A percentile compares a stretch with the other conserved stretches of the same genome.
Evolutionary conservation across 192 early-diverging fungal species (phyloP).

Genomic region (Gigaspora rosea): DNA sequence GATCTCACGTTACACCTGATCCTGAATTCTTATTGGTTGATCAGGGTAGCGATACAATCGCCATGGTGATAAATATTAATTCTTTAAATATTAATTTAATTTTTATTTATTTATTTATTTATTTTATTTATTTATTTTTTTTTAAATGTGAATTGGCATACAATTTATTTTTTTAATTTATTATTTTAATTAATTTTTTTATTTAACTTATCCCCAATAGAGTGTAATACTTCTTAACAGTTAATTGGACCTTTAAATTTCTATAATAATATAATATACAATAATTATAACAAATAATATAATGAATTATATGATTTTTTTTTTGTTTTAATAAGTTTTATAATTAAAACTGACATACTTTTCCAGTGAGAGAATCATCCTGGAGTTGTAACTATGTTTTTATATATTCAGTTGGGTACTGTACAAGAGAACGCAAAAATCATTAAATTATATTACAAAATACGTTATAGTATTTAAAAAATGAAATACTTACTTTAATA

Average conservation of each 20-base stretch:
- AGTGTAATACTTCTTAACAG: conserved; percentile 78
- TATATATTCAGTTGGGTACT: conserved; percentile 93
- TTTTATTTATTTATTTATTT: too few relatives aligned
- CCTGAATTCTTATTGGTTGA: too few relatives aligned
- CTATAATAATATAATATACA: conserved; percentile 33
- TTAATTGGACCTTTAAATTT: conserved; percentile 81
- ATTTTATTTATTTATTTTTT: too few relatives aligned
- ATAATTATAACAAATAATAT: conserved; percentile 1
- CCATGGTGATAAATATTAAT: too few relatives aligned
- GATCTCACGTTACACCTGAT: too few relatives aligned
- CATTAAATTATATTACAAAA: not conserved
- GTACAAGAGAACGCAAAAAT: not conserved
- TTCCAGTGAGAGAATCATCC: conserved; percentile 40
- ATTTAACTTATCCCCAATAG: conserved; percentile 86
- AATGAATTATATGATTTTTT: not conserved
- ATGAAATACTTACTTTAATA: conserved; percentile 54
- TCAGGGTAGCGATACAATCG: too few relatives aligned
- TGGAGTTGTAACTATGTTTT: conserved; percentile 97
- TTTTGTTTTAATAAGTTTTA: too few relatives aligned
- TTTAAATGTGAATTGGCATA: too few relatives aligned
- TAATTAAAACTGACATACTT: not conserved
- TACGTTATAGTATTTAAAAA: not conserved
- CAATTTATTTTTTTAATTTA: too few relatives aligned
- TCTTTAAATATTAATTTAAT: too few relatives aligned
- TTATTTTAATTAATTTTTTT: too few relatives aligned